Evolutionary conservation across 2,329 filamentous ascomycete species (phyloP), one percentile per base, ranked within the genome.

Genomic region (Parastagonospora nodorum): DNA sequence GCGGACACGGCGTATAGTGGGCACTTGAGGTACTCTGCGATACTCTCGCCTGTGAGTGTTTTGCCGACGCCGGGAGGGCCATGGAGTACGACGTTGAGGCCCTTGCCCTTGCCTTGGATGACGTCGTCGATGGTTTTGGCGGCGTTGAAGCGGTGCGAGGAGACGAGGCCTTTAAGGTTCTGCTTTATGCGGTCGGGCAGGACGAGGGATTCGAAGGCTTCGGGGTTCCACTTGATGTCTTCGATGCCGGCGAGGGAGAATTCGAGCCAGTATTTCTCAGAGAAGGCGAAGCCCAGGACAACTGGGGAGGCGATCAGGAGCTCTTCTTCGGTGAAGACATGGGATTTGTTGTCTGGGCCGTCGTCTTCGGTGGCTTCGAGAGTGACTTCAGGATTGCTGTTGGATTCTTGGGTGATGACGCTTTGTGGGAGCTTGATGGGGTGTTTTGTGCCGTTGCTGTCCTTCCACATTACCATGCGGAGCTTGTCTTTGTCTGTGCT

Each of bases 181-280:
- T 80, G 80, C 67, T 88, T 88, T 63, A 86, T 83, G 52, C 81
- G 81, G 11, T 76, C 72, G 0, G 83, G 82, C 0, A 96, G 79
- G 1, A 96, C 90, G 28, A 96, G 79, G 0, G 88, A 92, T 42
- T 89, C 84, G 74, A 94, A 96, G 0, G 92, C 92, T 11, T 85
- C 82, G 36, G 89, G 84, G 64, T 96, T 93, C 89, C 89, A 96
- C 31, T 86, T 82, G 55, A 96, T 93, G 4, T 95, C 88, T 38
- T 84, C 83, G 55, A 96, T 82, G 1, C 87, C 86, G 0, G 88
- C 89, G 15, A 97, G 87, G 0, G 86, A 87, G 63, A 96, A 91
- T 69, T 96, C 90, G 0, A 96, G 82, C 92, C 92, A 97, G 8
- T 90, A 79, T 75, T 96, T 96, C 74, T 96, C 90, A 1, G 84